Base-by-base conservation (phyloP, 2,329 filamentous ascomycete genomes). In the Cladorrhinum sp. region DNA sequence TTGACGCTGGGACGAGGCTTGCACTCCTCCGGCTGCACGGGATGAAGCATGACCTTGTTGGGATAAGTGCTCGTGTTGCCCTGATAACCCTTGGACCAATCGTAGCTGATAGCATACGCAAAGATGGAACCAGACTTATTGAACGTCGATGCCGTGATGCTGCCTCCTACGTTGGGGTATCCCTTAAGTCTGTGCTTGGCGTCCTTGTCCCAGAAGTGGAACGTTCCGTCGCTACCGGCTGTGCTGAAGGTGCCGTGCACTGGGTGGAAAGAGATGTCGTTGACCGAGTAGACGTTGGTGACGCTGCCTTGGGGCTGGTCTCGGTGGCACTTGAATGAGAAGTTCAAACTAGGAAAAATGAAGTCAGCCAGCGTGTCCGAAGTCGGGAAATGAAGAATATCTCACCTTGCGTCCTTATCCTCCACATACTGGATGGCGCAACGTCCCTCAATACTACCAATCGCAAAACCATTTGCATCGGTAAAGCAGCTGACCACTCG, bases 351-450 rank as follows among this genome's bases (percentile, higher is more conserved):
- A 66, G 59, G 29, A 18, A 22, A 10, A 24, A 25, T 62, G 32
- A 66, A 54, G 50, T 50, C 38, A 64, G 51, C 24, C 22, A n/a
- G 18, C 36, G 50, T 18, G 32, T 18, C n/a, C n/a, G 13, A 22
- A 45, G 22, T 41, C 24, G 25, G 27, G 20, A 16, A 48, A 38
- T 36, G 38, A 27, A 36, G 23, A 23, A 20, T 32, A 16, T 70
- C 80, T 71, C 79, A 88, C 88, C 77, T 85, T 2, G 89, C 79
- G 73, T 99, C 92, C 76, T 97, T 97, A 49, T 99, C 95, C 70
- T 99, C 93, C 36, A 97, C 92, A 70, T 99, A 98, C 74, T 99
- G 95, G 65, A 99, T 99, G 1, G 95, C 95, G 74, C 95, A 99
- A 59, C 95, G 89, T 27, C 95, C 95, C 75, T 99, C 95, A 69